Base-by-base conservation (phyloP, 805 yeast species). In the Candida loeiensis region DNA sequence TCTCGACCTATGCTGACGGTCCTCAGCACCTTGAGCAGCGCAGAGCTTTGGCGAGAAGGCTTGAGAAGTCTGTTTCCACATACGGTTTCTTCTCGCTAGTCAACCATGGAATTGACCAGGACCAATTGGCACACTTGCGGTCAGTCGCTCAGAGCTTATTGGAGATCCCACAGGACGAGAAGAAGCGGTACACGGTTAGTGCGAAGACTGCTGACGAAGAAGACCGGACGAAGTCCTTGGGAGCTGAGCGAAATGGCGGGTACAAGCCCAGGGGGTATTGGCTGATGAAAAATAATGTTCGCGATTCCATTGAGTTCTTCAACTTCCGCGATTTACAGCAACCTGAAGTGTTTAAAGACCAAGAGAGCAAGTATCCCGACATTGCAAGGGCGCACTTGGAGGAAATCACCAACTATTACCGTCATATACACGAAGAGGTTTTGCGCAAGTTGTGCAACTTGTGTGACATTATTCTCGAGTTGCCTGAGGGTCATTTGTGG, bases 11-110 rank as follows among this genome's bases (percentile, higher is more conserved):
- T 44, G 42, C 51, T 15, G 67, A 65, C 17, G 75, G 74, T 1
- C 55, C 58, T 1, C 69, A 61, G 29, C 59, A 60, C 11, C 50
- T 55, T 12, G 51, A 44, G 7, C 40, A 53, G 13, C 48, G 76
- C 25, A 44, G 50, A 39, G 40, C 32, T 9, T 53, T 71, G 28
- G 77, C 76, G 1, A 43, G 37, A 1, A 56, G 59, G 35, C 52
- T 73, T 9, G 75, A 71, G 41, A 48, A 51, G 19, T 64, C 76
- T 0, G 47, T 73, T 18, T 56, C 68, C 2, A 62, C 69, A 1
- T 61, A 64, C 39, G 77, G 77, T 1, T 73, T 73, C 46, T 68
- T 72, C 54, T 64, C 66, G 21, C 43, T 73, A 15, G 49, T 55
- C 8, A 69, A 69, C 44, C 74, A 66, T 44, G 77, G 76, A 1